Percentiles rank a stretch among this genome's conserved stretches.
Conservation (phyloP, 441 rosid genomes). For the Populus trichocarpa region DNA sequence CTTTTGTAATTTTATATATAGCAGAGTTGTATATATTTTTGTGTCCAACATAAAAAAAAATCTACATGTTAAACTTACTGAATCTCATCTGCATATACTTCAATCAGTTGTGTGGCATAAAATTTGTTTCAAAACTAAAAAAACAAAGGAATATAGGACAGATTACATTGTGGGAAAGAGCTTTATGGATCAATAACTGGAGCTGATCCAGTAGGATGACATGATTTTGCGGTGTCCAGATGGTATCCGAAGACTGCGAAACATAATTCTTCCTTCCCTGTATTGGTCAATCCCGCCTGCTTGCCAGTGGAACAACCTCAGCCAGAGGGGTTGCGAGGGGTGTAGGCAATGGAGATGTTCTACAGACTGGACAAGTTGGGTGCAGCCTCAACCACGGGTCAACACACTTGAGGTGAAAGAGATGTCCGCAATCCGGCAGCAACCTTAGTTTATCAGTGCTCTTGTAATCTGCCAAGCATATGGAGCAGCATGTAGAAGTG, state of each 20-base stretch:
- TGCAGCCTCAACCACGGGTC: constrained; percentile 63
- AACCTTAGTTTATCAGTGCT: constrained; percentile 38
- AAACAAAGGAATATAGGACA: background rate
- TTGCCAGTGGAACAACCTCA: constrained; percentile 70
- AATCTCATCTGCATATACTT: constrained; percentile 7
- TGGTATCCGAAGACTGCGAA: background rate
- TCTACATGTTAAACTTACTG: background rate
- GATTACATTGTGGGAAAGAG: background rate
- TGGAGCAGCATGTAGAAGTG: constrained; percentile 50
- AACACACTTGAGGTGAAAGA: constrained; percentile 55
- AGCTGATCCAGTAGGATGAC: background rate
- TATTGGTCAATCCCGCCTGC: constrained; percentile 29
- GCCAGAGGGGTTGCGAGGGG: constrained; percentile 80
- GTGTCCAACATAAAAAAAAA: background rate
- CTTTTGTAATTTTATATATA: background rate
- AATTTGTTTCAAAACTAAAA: constrained; percentile 2
- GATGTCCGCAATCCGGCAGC: constrained; percentile 60
- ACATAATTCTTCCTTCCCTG: background rate
- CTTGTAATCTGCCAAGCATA: constrained; percentile 63
- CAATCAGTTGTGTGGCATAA: constrained; percentile 7
- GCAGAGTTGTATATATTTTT: background rate
- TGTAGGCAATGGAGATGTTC: constrained; percentile 64
- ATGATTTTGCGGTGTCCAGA: background rate
- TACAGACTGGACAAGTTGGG: constrained; percentile 60
- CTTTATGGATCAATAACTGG: background rate